Evolutionary conservation across 1,139 yeast genomes (phyloP).

Genomic region (Diutina rugosa): DNA sequence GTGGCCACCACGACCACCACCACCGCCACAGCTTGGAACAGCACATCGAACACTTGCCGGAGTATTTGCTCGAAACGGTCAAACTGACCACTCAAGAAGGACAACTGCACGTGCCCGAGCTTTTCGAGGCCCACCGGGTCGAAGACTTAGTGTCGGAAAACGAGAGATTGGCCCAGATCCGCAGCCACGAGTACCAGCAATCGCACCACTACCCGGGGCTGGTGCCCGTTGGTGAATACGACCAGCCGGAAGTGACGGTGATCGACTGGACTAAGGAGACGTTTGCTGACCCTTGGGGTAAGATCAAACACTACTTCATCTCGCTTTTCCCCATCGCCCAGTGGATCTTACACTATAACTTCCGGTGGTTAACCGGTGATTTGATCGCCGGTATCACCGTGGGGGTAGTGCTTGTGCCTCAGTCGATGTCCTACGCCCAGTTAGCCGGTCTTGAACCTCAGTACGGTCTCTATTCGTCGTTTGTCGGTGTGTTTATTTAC

Average conservation of each 20-base stretch:
- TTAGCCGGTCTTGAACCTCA: constrained; percentile 73
- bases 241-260: constrained; percentile 29
- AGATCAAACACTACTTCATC: constrained; percentile 30
- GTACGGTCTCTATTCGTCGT: constrained; percentile 84
- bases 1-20: neutral
- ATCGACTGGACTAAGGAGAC: constrained; percentile 30
- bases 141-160: neutral
- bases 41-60: neutral
- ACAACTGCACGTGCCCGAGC: neutral
- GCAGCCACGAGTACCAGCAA: neutral
- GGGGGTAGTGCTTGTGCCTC: constrained; percentile 89
- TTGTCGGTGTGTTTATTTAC: constrained; percentile 82
- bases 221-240: constrained; percentile 24
- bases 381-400: constrained; percentile 87
- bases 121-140: neutral
- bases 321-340: constrained; percentile 66
- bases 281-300: constrained; percentile 26
- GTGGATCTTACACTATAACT: constrained; percentile 80
- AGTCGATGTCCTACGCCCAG: constrained; percentile 89
- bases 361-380: constrained; percentile 70
- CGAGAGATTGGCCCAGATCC: neutral
- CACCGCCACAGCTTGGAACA: neutral
- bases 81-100: neutral
- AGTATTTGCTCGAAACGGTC: neutral
- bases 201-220: neutral